These are phyloP conservation scores for Fusarium nelsonii DNA, from an alignment of 2,329 filamentous ascomycete species.

Conservation along the genomic window DNA sequence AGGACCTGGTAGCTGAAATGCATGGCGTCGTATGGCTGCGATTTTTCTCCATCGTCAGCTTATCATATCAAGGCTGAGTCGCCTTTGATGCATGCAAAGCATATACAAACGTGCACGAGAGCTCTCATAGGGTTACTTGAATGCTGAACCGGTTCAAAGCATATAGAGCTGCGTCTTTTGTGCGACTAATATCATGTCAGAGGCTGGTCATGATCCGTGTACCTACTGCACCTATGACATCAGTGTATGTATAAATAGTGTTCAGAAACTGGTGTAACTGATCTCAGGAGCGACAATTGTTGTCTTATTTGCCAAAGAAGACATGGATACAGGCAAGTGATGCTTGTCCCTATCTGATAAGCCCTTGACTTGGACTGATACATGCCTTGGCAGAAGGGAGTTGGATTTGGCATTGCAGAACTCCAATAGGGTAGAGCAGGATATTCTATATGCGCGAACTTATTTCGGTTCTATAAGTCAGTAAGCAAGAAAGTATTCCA, in stretches of 20 bases:
- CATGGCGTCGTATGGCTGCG: slow-evolving; percentile 11
- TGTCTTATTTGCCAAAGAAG: neutral
- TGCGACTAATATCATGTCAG: neutral
- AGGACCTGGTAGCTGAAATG: slow-evolving; percentile 18
- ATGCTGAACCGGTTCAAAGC: neutral
- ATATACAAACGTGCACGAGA: neutral
- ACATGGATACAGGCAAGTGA: neutral
- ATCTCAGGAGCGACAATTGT: neutral
- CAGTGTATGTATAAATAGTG: neutral
- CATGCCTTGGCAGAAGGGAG: neutral
- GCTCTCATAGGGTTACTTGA: neutral
- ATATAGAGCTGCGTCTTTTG: neutral
- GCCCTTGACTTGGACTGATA: neutral
- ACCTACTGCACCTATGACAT: neutral
- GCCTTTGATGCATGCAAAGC: neutral
- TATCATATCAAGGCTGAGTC: slow-evolving; percentile 18
- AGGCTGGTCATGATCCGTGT: neutral
- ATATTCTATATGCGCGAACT: neutral
- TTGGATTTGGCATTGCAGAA: neutral
- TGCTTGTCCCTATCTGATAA: neutral
- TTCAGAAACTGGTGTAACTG: neutral
- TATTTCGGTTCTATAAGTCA: neutral
- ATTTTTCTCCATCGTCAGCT: slow-evolving; percentile 18
- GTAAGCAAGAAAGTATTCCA: neutral
- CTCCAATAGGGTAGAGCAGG: neutral